Base-by-base conservation (phyloP, 306 rosid genomes). In the Parietaria judaica region DNA sequence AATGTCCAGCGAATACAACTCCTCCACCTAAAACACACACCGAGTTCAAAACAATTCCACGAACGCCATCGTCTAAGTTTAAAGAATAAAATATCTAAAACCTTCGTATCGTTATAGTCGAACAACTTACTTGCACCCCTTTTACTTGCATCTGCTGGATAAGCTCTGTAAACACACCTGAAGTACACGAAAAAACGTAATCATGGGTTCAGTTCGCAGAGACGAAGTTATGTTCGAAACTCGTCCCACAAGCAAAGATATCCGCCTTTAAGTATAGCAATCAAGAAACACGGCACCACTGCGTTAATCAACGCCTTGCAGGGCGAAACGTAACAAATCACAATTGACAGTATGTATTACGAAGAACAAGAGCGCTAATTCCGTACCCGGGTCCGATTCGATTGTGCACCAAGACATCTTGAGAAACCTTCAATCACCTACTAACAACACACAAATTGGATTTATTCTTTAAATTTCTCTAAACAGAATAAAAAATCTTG, bases 321-420 rank as follows among this genome's bases (percentile, higher is more conserved):
- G 1, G 31, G 31, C 31, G 31, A 23, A 41, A 8, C 45, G 7
- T n/a, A 35, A 46, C 53, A 36, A 44, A 14, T 47, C 44, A 31
- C 9, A 48, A 6, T 38, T 6, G 13, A 3, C 11, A 31, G 47
- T 44, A 3, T 2, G 31, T 23, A 23, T 23, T 23, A 23, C 31
- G 17, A 51, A 11, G 56, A 7, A 61, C 8, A 15, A 58, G 3
- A 43, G 36, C 9, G 44, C 43, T 36, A 66, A 41, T 37, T 67
- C 14, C 72, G 64, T 86, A 92, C 99, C 96, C 2, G 96, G 99
- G 81, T 92, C 99, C 44, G 99, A 92, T 72, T 92, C 99, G 74
- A 92, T 88, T n/a, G 99, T 88, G 69, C 99, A 92, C 99, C 99
- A 92, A 79, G 99, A 88, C 96, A 92, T 92, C 59, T 80, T 74